phyloP scores from a whole-genome alignment of 1,284 basidiomycete species.

The Marasmius fiardii region DNA sequence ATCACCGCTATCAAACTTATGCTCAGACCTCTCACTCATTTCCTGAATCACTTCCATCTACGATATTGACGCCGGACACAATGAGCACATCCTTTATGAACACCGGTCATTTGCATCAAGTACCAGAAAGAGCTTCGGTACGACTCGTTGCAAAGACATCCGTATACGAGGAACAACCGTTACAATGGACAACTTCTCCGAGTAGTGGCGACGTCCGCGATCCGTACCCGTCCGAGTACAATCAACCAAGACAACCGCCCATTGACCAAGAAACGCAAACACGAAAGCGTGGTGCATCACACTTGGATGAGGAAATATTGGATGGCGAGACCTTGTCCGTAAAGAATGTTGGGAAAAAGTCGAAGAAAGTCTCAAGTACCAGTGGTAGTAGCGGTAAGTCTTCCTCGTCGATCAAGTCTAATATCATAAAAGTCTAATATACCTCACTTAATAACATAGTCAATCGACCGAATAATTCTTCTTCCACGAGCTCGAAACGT shows the following conservation, averaged over 20 bases:
- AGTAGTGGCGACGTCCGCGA: neutral
- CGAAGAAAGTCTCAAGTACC: conserved; percentile 1
- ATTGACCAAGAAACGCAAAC: neutral
- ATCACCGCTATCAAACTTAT: neutral
- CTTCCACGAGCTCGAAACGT: conserved; percentile 49
- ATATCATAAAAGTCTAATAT: neutral
- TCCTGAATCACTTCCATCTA: neutral
- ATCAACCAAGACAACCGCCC: neutral
- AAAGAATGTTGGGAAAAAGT: conserved; percentile 8
- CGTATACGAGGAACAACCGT: neutral
- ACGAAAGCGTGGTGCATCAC: conserved; percentile 9
- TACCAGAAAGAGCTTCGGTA: neutral
- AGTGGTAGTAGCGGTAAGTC: neutral
- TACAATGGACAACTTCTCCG: neutral
- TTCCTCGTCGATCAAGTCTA: neutral
- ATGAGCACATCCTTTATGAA: neutral
- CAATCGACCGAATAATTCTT: conserved; percentile 16
- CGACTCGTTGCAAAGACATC: neutral
- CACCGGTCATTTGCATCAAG: neutral
- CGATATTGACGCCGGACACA: neutral
- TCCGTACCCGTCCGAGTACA: neutral
- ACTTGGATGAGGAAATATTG: neutral
- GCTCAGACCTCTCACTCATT: neutral
- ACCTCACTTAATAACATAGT: too few relatives aligned
- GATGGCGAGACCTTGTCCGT: neutral